Evolutionary conservation across 208 protist species (phyloP).

Genomic region (Naegleria gruberi): DNA sequence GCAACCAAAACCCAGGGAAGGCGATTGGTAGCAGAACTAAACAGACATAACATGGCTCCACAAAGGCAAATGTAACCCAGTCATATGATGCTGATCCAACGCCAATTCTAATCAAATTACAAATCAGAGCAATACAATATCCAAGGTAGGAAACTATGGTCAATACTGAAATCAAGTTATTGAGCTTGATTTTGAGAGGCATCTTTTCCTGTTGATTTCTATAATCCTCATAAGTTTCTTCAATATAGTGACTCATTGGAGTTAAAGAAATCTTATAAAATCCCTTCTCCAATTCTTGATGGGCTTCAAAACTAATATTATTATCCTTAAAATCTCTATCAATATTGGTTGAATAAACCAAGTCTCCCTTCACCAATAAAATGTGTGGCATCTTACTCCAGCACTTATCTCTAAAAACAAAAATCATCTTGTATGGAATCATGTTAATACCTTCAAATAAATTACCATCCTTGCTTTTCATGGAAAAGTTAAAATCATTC

Average conservation of each 20-base stretch:
- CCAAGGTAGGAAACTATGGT: background rate
- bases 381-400: constrained; percentile 6
- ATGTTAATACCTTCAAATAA: constrained; percentile 19
- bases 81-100: background rate
- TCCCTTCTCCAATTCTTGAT: background rate
- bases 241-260: background rate
- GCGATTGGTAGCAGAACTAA: background rate
- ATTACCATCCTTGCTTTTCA: constrained; percentile 10
- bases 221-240: background rate
- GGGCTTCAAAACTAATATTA: background rate
- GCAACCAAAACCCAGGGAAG: background rate
- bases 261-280: background rate
- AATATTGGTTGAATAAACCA: background rate
- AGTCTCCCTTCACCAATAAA: background rate
- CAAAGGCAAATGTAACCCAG: background rate
- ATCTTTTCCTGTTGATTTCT: background rate
- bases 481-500: constrained; percentile 5
- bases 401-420: background rate
- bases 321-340: background rate
- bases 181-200: background rate
- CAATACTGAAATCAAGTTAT: background rate
- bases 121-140: background rate
- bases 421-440: constrained; percentile 7
- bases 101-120: background rate
- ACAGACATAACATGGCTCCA: background rate